These are phyloP conservation scores for Striga hermonthica DNA, from an alignment of 305 asterid species.

Conservation along the genomic window DNA sequence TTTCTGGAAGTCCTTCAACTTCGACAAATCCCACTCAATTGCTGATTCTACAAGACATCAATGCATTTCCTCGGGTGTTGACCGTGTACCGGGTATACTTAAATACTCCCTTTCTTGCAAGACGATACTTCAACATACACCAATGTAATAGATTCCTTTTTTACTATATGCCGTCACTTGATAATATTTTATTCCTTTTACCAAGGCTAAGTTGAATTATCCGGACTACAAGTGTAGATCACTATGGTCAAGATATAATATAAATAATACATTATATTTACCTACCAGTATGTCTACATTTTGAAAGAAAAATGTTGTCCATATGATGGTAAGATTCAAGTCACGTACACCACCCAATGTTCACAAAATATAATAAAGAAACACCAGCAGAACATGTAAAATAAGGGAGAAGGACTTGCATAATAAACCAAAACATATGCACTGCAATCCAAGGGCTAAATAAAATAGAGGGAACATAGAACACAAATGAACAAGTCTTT, in stretches of 20 bases:
- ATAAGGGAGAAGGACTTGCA: not conserved
- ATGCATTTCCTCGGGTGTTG: too few relatives aligned
- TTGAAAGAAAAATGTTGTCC: not conserved
- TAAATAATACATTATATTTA: not conserved
- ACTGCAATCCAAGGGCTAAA: not conserved
- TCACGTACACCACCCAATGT: not conserved
- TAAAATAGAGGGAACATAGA: not conserved
- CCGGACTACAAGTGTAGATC: not conserved
- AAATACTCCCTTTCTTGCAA: too few relatives aligned
- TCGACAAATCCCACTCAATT: too few relatives aligned
- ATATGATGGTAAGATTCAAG: constrained; percentile 7
- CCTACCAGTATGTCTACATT: not conserved
- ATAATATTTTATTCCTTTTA: not conserved
- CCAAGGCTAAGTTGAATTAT: not conserved
- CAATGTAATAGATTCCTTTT: too few relatives aligned
- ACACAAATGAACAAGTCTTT: not conserved
- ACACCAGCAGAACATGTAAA: not conserved
- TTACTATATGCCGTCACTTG: too few relatives aligned
- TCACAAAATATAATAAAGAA: not conserved
- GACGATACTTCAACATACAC: too few relatives aligned
- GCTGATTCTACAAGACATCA: too few relatives aligned
- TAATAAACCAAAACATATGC: constrained; percentile 2
- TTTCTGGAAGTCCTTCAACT: too few relatives aligned
- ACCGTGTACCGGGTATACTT: too few relatives aligned
- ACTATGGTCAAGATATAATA: not conserved